Conservation (phyloP, 2,329 filamentous ascomycete genomes). For the Xylaria sp. region DNA sequence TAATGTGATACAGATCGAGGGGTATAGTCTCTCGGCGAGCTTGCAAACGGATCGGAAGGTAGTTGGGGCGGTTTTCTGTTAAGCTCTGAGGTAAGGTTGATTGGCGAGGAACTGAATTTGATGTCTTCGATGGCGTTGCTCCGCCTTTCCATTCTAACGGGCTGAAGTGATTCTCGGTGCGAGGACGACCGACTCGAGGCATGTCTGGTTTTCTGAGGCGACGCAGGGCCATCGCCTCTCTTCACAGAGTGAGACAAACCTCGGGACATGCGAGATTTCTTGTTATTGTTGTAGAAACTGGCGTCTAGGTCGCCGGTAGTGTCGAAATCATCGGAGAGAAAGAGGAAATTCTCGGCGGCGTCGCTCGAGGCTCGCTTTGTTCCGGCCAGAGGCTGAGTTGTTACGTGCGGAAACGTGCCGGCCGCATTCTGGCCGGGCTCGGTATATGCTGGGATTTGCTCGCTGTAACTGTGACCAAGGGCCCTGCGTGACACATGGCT, state of each 20-base stretch:
- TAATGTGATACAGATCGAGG: slow-evolving; percentile 11
- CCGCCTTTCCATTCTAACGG: slow-evolving; percentile 39
- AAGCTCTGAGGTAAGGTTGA: slow-evolving; percentile 6
- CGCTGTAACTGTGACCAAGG: slow-evolving; percentile 36
- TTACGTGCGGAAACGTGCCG: slow-evolving; percentile 3
- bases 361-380: slow-evolving; percentile 37
- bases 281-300: slow-evolving; percentile 43
- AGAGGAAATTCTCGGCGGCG: slow-evolving; percentile 47
- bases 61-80: slow-evolving; percentile 22
- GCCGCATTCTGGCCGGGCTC: slow-evolving; percentile 17
- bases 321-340: slow-evolving; percentile 57
- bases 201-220: slow-evolving; percentile 36
- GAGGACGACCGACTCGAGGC: slow-evolving; percentile 30
- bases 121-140: slow-evolving; percentile 46
- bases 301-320: slow-evolving; percentile 54
- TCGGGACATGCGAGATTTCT: slow-evolving; percentile 40
- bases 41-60: slow-evolving; percentile 44
- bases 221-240: slow-evolving; percentile 17
- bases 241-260: slow-evolving; percentile 13
- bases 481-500: slow-evolving; percentile 27
- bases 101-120: slow-evolving; percentile 47
- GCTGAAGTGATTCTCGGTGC: slow-evolving; percentile 25
- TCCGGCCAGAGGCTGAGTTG: slow-evolving; percentile 10
- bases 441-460: slow-evolving; percentile 19
- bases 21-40: slow-evolving; percentile 34